phyloP scores from a whole-genome alignment of 116 monocot genomes.

The Papilionanthe hybrid region DNA sequence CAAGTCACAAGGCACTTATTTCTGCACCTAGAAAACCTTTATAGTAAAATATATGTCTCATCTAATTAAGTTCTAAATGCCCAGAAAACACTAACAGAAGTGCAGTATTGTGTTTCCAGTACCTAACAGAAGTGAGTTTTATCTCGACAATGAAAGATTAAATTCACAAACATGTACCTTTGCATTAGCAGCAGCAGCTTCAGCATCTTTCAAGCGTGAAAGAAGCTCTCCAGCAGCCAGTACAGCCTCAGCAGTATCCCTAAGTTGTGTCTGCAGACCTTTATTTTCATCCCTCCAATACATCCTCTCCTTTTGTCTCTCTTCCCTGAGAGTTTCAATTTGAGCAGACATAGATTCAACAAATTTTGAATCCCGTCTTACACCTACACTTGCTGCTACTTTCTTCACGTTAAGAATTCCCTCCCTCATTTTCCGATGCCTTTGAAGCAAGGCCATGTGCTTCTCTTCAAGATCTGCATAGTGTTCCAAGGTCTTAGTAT shows the following conservation, averaged over 20 bases:
- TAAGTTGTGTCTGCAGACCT: slow-evolving; percentile 69
- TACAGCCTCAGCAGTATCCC: slow-evolving; percentile 91
- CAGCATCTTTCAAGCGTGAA: slow-evolving; percentile 79
- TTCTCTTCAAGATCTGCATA: slow-evolving; percentile 96
- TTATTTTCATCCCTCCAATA: slow-evolving; percentile 86
- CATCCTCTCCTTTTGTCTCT: slow-evolving; percentile 79
- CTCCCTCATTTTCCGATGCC: slow-evolving; percentile 66
- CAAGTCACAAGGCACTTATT: too few species aligned
- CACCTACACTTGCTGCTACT: slow-evolving; percentile 68
- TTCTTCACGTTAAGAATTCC: slow-evolving; percentile 73
- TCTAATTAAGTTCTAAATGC: too few species aligned
- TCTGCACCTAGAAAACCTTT: too few species aligned
- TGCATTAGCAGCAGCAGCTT: slow-evolving; percentile 51
- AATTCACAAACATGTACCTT: slow-evolving; percentile 38
- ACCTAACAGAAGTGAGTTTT: too few species aligned
- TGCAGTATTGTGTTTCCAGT: too few species aligned
- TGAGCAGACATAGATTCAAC: slow-evolving; percentile 74
- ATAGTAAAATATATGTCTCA: too few species aligned
- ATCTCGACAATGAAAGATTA: too few species aligned
- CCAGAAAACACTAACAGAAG: too few species aligned
- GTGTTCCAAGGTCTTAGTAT: slow-evolving; percentile 81
- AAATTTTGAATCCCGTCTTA: slow-evolving; percentile 60
- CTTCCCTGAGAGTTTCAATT: slow-evolving; percentile 57
- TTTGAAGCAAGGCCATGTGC: slow-evolving; percentile 62
- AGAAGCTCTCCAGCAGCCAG: slow-evolving; percentile 92